phyloP scores from a whole-genome alignment of 1,284 basidiomycete species.

The Takashimella tepidaria region DNA sequence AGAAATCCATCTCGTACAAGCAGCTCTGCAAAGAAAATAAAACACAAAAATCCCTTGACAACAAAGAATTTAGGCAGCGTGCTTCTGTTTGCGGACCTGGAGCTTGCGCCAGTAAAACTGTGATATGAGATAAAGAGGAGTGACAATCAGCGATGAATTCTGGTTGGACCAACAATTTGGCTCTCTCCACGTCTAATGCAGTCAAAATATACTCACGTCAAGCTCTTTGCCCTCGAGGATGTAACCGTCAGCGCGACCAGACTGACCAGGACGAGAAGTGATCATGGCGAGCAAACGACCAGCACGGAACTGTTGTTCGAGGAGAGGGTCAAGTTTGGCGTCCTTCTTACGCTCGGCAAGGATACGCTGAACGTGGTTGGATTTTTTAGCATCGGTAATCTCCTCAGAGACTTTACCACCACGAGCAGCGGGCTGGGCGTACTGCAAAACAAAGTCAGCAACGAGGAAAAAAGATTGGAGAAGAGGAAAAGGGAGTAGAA shows the following conservation, averaged over 20 bases:
- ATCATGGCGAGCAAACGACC: slow-evolving; percentile 67
- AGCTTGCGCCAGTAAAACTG: slow-evolving; percentile 89
- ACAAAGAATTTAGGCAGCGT: slow-evolving; percentile 50
- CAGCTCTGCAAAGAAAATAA: no score
- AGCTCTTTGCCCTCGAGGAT: slow-evolving; percentile 94
- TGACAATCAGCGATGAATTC: slow-evolving; percentile 6
- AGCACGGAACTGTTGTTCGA: slow-evolving; percentile 57
- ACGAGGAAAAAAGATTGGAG: not conserved
- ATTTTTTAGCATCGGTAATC: slow-evolving; percentile 67
- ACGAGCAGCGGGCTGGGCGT: slow-evolving; percentile 82
- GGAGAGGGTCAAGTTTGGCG: slow-evolving; percentile 79
- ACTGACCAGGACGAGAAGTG: slow-evolving; percentile 89
- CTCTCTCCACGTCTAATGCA: no score
- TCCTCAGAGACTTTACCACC: slow-evolving; percentile 56
- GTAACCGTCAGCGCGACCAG: slow-evolving; percentile 89
- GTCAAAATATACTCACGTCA: slow-evolving; percentile 57
- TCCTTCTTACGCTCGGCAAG: slow-evolving; percentile 87
- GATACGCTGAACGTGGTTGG: slow-evolving; percentile 78
- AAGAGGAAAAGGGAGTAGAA: slow-evolving; percentile 1
- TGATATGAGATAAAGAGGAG: not conserved
- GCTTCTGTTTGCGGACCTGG: slow-evolving; percentile 88
- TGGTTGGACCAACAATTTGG: slow-evolving; percentile 33
- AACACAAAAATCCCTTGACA: slow-evolving; percentile 3
- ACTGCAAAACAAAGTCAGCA: slow-evolving; percentile 52
- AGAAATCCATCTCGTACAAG: slow-evolving; percentile 29